Base-by-base conservation (phyloP, 139 green algal species). In the Chlorella sp. region DNA sequence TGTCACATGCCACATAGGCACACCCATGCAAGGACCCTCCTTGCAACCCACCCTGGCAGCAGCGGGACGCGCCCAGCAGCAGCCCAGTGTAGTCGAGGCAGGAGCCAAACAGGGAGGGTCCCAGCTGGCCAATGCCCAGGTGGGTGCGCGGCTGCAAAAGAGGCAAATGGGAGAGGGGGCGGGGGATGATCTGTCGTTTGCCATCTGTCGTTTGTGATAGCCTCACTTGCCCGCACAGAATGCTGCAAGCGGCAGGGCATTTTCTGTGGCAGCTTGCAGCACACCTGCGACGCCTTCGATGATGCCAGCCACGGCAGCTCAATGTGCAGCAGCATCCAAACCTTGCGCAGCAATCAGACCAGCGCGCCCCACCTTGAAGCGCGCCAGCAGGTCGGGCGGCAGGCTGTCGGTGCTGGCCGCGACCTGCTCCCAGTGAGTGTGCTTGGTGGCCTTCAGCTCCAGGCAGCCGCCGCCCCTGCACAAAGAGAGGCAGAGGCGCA, bases 71-170 rank as follows among this genome's bases (percentile, higher is more conserved):
- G 0, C 78, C 78, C 78, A 83, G 78, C 41, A 83, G 78, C 63
- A 51, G 63, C 28, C 78, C 78, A 4, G 78, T 83, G 78, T 65
- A 83, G 78, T 83, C 78, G 15, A 74, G 55, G 13, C 3, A 2
- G 41, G 39, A 64, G 39, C 62, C 78, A 6, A 17, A 44, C 5
- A 26, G 28, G 28, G 60, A 39, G 41, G 51, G 51, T 20, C 39
- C 41, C 7, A 18, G 16, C 39, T 64, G 62, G 38, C 30, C 11
- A 17, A 83, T 47, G 41, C 18, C 11, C 4, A 83, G 78, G 3
- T 60, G 70, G 39, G 20, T 25, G 36, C 70, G 70, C 26, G 41
- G 70, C 70, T 78, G 70, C 70, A 32, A 21, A 74, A 34, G 67
- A 30, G 13, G 12, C 18, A 44, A 26, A 18, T 38, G 1, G 9